Conservation (phyloP, 495 filamentous ascomycete genomes). For the Tricharina praecox region DNA sequence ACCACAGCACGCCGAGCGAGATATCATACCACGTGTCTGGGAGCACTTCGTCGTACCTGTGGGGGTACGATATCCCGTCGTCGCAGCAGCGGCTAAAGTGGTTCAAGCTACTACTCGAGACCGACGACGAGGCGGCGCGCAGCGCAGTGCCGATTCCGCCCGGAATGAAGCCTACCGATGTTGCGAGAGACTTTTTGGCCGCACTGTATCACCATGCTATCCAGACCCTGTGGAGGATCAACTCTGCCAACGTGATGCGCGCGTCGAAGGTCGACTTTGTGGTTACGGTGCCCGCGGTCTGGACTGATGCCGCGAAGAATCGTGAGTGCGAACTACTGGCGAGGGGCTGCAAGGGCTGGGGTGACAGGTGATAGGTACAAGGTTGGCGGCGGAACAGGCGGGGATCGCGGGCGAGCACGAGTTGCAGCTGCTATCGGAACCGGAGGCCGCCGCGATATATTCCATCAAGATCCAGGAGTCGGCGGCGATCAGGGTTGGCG, state of each 20-base stretch:
- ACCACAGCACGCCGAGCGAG: slow-evolving; percentile 43
- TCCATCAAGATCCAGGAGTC: slow-evolving; percentile 33
- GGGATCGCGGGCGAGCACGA: slow-evolving; percentile 37
- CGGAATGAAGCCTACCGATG: slow-evolving; percentile 9
- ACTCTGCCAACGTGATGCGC: slow-evolving; percentile 43
- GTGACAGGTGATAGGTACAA: slow-evolving; percentile 28
- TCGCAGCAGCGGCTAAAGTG: slow-evolving; percentile 53
- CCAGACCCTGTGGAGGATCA: slow-evolving; percentile 45
- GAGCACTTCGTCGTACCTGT: slow-evolving; percentile 34
- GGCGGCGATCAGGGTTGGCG: slow-evolving; percentile 1
- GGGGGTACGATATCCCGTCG: slow-evolving; percentile 60
- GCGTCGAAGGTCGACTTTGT: slow-evolving; percentile 50
- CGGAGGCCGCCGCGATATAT: slow-evolving; percentile 56
- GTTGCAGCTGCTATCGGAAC: slow-evolving; percentile 52
- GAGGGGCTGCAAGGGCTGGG: not conserved
- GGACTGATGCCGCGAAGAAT: slow-evolving; percentile 56
- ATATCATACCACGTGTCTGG: slow-evolving; percentile 35
- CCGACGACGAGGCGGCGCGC: slow-evolving; percentile 36
- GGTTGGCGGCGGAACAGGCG: slow-evolving; percentile 45
- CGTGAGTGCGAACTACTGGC: slow-evolving; percentile 7
- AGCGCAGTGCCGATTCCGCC: slow-evolving; percentile 1
- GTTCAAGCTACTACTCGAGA: slow-evolving; percentile 61
- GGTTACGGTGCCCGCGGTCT: slow-evolving; percentile 58
- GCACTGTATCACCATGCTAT: slow-evolving; percentile 56
- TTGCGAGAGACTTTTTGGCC: slow-evolving; percentile 42